Base-by-base conservation (phyloP, 1,284 basidiomycete genomes). In the Naganishia sp. region DNA sequence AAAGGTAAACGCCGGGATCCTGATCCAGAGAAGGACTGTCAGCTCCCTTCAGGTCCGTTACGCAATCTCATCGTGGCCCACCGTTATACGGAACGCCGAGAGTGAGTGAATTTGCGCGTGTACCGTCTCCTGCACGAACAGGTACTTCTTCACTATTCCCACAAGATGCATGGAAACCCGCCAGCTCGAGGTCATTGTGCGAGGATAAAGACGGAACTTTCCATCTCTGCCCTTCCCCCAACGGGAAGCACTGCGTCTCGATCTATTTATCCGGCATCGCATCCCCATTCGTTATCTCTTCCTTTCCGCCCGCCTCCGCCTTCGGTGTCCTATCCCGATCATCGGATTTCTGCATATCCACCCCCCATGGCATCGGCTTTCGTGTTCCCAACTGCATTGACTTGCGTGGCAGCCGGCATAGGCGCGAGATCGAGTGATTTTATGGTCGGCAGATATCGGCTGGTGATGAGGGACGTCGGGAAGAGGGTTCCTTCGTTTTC, bases 391-490 rank as follows among this genome's bases (percentile, higher is more conserved):
- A 28, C 45, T n/a, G 52, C 32, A 11, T 32, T 2, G 15, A 15
- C 35, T 42, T 61, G 57, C 13, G 51, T 62, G 11, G 50, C 57
- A 6, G 47, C 31, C 21, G 43, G 57, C 9, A 43, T 61, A 18
- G 43, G 50, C 10, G 57, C 46, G 32, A 58, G 54, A 25, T 51
- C 23, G 17, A 52, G 55, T 25, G 41, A 51, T 28, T 39, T 58
- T 18, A 46, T 53, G 2, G 18, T 45, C n/a, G 64, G 56, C 1
- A 66, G 45, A 25, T 61, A 66, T n/a, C 50, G 42, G n/a, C 65
- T 57, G 10, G 57, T 66, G 31, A 66, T 43, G 57, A 66, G 49
- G 21, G 62, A 66, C 10, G 65, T 66, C 13, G 65, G 65, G 46
- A 66, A 66, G 10, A 54, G n/a, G 45, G 49, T 50, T 6, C 13